Base-by-base conservation (phyloP, 2,329 filamentous ascomycete genomes). In the Fusarium sp. region DNA sequence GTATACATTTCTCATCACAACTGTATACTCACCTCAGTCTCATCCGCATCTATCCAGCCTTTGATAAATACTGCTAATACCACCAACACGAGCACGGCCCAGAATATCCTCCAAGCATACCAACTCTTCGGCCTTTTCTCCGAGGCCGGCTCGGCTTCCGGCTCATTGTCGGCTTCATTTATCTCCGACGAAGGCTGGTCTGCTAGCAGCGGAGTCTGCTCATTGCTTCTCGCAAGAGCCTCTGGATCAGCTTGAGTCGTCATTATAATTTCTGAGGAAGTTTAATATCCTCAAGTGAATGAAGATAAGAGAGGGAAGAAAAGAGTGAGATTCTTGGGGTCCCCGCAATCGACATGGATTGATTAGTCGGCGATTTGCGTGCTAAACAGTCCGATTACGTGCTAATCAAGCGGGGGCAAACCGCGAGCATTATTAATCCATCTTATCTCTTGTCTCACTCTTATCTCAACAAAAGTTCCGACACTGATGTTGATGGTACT, bases 1-100 rank as follows among this genome's bases (percentile, higher is more conserved):
- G 7, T 7, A 6, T 1, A 0, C 1, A 4, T 7, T 15, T 20
- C 6, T 4, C 1, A 5, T 0, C 4, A 1, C 5, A 6, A 27
- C 23, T 14, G 14, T 0, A 6, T 5, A 18, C 4, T 30, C n/a
- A 73, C 70, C 20, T 72, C 61, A 1, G 54, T 73, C 2, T 70
- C 70, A 42, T 72, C 69, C 3, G 68, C 52, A 46, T 68, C 64
- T 4, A 68, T 14, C 63, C 63, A 67, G 2, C 64, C 64, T 2
- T 67, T 67, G 4, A 67, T 46, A 33, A 68, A 67, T 6, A 67
- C 56, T 4, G 44, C n/a, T 3, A 68, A 1, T 2, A 68, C 4
- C 1, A 42, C 6, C 42, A 52, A 26, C 2, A 8, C 64, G 7
- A 67, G 49, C 7, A 67, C 12, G 3, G 32, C 27, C 64, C 64